These are phyloP conservation scores for Ilex asprella DNA, from an alignment of 257 asterid species.

Conservation along the genomic window DNA sequence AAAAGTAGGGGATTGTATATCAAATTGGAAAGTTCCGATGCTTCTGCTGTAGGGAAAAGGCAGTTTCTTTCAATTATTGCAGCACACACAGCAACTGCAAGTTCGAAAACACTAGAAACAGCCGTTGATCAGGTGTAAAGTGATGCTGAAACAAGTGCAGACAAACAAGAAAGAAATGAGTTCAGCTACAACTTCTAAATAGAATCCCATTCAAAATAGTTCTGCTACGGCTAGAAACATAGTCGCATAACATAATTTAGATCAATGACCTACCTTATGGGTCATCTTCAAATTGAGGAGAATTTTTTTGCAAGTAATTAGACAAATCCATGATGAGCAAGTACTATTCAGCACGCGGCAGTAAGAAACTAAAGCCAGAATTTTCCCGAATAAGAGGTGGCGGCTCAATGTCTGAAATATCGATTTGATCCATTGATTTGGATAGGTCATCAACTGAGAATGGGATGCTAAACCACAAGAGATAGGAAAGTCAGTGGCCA, in stretches of 20 bases:
- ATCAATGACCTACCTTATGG: conserved; percentile 9
- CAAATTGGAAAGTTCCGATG: no score
- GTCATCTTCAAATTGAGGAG: conserved; percentile 7
- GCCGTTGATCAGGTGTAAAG: no score
- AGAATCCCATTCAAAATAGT: no score
- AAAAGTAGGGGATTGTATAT: no score
- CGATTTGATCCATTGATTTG: conserved; percentile 87
- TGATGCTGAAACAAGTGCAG: no score
- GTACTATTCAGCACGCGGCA: conserved; percentile 60
- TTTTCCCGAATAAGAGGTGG: conserved; percentile 97
- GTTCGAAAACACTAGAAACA: no score
- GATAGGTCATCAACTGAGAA: conserved; percentile 97
- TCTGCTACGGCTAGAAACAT: neutral
- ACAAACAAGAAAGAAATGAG: no score
- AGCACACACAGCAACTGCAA: no score
- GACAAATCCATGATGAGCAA: conserved; percentile 7
- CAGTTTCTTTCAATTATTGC: no score
- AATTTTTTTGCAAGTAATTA: conserved; percentile 11
- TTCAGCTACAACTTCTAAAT: no score
- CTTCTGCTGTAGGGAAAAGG: no score
- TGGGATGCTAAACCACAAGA: conserved; percentile 72
- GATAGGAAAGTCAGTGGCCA: conserved; percentile 3
- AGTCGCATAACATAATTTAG: conserved; percentile 6
- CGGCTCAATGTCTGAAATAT: conserved; percentile 88
- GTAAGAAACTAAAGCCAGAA: conserved; percentile 91